A percentile compares a stretch with the other conserved stretches of the same genome.
These are phyloP conservation scores for Atkinsonella hypoxylon DNA, from an alignment of 2,329 filamentous ascomycete genomes.

Conservation along the genomic window DNA sequence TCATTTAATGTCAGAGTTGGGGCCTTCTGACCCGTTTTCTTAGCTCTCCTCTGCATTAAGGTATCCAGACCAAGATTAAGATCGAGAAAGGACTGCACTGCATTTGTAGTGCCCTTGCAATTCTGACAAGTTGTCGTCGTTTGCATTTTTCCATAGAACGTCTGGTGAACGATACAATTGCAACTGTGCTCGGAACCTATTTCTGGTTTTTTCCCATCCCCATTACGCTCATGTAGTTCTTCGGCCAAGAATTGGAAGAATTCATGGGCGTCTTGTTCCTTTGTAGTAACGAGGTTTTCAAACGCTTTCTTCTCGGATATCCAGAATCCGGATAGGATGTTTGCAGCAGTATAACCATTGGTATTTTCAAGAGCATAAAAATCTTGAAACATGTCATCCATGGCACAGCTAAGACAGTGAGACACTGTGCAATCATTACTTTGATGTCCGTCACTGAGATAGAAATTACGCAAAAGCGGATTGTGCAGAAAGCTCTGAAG, in stretches of 20 bases:
- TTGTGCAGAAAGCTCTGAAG: constrained; percentile 91
- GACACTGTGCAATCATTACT: constrained; percentile 55
- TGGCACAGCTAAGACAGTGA: constrained; percentile 56
- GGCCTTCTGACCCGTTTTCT: constrained; percentile 38
- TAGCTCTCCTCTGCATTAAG: constrained; percentile 51
- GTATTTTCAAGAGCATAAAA: constrained; percentile 65
- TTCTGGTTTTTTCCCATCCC: constrained; percentile 52
- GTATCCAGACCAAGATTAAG: constrained; percentile 78
- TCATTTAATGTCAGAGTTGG: constrained; percentile 44
- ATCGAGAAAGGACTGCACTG: constrained; percentile 82
- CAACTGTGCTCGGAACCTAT: constrained; percentile 53
- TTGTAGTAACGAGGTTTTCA: constrained; percentile 73
- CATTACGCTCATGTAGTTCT: constrained; percentile 75
- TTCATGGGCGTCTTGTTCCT: constrained; percentile 93
- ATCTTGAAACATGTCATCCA: constrained; percentile 64
- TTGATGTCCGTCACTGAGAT: constrained; percentile 81
- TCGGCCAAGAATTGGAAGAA: constrained; percentile 95
- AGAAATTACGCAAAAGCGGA: constrained; percentile 81
- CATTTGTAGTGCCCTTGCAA: constrained; percentile 70
- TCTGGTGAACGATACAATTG: constrained; percentile 85
- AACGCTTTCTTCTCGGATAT: constrained; percentile 64
- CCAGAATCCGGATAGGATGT: constrained; percentile 83
- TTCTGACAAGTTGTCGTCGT: constrained; percentile 85
- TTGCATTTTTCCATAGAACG: constrained; percentile 84
- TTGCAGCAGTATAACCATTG: constrained; percentile 81